Evolutionary conservation across 306 rosid genomes (phyloP).

Genomic region (Acacia acuminata): DNA sequence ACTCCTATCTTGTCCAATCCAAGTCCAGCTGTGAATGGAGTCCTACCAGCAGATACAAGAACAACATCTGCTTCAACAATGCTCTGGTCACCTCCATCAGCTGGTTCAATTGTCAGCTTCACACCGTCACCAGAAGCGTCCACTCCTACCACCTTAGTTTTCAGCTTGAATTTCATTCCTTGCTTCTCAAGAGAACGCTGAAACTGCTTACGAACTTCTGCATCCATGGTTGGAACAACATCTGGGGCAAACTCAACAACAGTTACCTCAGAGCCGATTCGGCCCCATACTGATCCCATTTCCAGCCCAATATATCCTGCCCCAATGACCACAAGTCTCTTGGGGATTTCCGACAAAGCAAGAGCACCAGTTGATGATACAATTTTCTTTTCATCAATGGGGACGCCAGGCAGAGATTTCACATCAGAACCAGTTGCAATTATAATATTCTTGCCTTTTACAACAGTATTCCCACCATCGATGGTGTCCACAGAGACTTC

Average conservation of each 20-base stretch:
- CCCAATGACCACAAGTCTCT: conserved; percentile 89
- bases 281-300: conserved; percentile 99
- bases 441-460: conserved; percentile 87
- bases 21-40: conserved; percentile 85
- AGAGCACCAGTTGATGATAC: conserved; percentile 98
- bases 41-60: conserved; percentile 98
- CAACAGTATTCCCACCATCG: conserved; percentile 80
- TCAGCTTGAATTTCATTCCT: conserved; percentile 89
- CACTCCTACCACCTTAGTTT: conserved; percentile 91
- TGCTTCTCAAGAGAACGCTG: conserved; percentile 96
- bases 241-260: conserved; percentile 95
- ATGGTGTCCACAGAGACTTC: conserved; percentile 84
- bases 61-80: conserved; percentile 86
- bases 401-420: conserved; percentile 81
- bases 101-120: conserved; percentile 86
- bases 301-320: conserved; percentile 99
- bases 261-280: conserved; percentile 85
- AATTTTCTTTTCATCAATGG: conserved; percentile 93
- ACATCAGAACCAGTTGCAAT: conserved; percentile 97
- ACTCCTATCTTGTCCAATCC: conserved; percentile 87
- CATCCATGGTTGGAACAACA: conserved; percentile 95
- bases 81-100: conserved; percentile 85
- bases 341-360: conserved; percentile 80
- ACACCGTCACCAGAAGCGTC: conserved; percentile 85
- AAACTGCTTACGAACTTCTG: conserved; percentile 87